Evolutionary conservation across 352 stramenopile genomes (phyloP).

Genomic region (Globisporangium middletonii): DNA sequence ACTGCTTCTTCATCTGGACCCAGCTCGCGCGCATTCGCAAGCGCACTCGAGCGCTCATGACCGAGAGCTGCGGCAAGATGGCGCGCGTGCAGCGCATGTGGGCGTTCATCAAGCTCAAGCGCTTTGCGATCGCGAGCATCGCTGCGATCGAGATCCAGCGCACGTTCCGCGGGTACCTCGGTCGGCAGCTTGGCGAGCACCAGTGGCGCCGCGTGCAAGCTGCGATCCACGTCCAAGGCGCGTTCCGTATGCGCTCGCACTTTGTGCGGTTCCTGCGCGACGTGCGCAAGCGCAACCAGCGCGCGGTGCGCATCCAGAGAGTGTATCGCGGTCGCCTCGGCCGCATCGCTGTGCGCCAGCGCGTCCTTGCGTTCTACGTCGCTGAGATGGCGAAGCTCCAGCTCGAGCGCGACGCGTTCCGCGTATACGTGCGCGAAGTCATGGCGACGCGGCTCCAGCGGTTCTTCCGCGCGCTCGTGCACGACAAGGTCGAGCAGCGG

Average conservation of each 20-base stretch:
- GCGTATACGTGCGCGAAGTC: conserved; percentile 21
- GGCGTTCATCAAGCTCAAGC: conserved; percentile 37
- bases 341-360: conserved; percentile 27
- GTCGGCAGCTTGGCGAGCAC: conserved; percentile 24
- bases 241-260: conserved; percentile 59
- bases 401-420: conserved; percentile 43
- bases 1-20: conserved; percentile 36
- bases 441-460: conserved; percentile 46
- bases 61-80: conserved; percentile 22
- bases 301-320: conserved; percentile 51
- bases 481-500: conserved; percentile 14
- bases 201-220: conserved; percentile 42
- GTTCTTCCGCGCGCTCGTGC: conserved; percentile 29
- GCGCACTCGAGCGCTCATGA: conserved; percentile 25
- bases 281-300: conserved; percentile 29
- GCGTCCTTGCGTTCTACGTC: conserved; percentile 45
- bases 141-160: conserved; percentile 64
- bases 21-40: conserved; percentile 26
- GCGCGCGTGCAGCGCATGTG: conserved; percentile 25
- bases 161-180: conserved; percentile 39
- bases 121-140: conserved; percentile 34
- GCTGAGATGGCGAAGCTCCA: conserved; percentile 49
- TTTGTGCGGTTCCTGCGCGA: conserved; percentile 39
- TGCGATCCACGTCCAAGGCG: conserved; percentile 47
- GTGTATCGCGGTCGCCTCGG: conserved; percentile 55